Evolutionary conservation across 148 eudicot species (phyloP), one percentile per base, ranked within the genome.

Genomic region (Heliamphora exappendiculata): DNA sequence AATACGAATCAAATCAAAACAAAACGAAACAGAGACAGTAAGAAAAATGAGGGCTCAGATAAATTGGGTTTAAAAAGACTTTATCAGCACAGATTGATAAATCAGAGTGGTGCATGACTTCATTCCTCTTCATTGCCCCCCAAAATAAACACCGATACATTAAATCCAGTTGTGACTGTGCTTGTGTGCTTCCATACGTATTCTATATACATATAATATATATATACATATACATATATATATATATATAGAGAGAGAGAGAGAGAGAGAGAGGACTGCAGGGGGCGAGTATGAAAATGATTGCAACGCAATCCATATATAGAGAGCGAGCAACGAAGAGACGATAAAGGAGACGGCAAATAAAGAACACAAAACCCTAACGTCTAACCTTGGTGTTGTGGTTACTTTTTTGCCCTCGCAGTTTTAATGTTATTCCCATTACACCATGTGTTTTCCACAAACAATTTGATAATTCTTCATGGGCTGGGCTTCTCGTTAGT

Each of bases 101-200:
- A 66, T 67, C 51, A 67, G 71, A 67, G 71, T 67, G 71, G 71
- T 67, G 71, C 71, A 67, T 67, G 71, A 67, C 71, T 39, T 20
- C 42, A 0, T 42, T 37, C 26, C 7, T 67, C 71, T 3, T 67
- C 71, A 67, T 22, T 22, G 71, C 71, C 71, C 71, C 47, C 50
- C 14, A 8, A 10, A 22, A 1, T 3, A 22, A 22, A n/a, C 14
- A 58, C 51, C 24, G 10, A 58, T 8, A n/a, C n/a, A 0, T 55
- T 5, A 54, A 20, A 55, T 10, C 3, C n/a, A 55, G 59, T n/a
- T 24, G 26, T 1, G 57, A 5, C 26, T 55, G 28, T n/a, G 26
- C n/a, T n/a, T n/a, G n/a, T n/a, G n/a, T n/a, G n/a, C n/a, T n/a
- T n/a, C n/a, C n/a, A n/a, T n/a, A n/a, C n/a, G n/a, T n/a, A n/a